Evolutionary conservation across 352 stramenopile genomes (phyloP).

Genomic region (Phytophthora meadii): DNA sequence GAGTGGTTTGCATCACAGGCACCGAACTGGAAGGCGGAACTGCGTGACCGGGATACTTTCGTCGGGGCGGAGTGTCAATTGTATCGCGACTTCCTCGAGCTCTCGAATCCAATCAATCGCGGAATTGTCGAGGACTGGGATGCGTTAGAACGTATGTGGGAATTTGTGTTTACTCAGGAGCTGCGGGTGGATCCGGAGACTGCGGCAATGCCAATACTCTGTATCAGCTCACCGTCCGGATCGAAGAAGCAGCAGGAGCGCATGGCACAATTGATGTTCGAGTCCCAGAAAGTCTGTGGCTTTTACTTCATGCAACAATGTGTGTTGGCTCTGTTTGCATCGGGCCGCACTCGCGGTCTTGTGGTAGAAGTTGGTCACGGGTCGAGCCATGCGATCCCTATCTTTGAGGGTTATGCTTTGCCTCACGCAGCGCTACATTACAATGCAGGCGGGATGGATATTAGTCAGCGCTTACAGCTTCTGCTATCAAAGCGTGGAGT

Average conservation of each 20-base stretch:
- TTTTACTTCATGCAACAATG: constrained; percentile 90
- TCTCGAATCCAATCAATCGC: constrained; percentile 77
- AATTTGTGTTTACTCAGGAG: constrained; percentile 85
- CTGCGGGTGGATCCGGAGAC: constrained; percentile 81
- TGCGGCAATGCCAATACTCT: constrained; percentile 68
- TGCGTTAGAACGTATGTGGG: constrained; percentile 85
- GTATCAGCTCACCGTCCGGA: constrained; percentile 62
- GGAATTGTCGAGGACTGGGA: constrained; percentile 88
- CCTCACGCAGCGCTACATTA: constrained; percentile 80
- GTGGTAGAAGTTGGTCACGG: constrained; percentile 89
- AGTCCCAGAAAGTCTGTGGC: constrained; percentile 79
- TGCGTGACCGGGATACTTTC: constrained; percentile 81
- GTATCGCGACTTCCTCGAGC: constrained; percentile 72
- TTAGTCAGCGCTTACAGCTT: constrained; percentile 77
- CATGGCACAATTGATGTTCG: constrained; percentile 89
- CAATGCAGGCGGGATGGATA: constrained; percentile 75
- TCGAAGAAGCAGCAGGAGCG: constrained; percentile 77
- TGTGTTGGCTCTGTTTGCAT: constrained; percentile 87
- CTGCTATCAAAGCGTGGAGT: constrained; percentile 72
- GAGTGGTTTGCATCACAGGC: constrained; percentile 80
- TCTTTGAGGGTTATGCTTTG: constrained; percentile 85
- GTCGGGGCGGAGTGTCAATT: constrained; percentile 68
- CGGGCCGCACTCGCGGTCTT: constrained; percentile 85
- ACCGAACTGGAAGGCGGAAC: constrained; percentile 60
- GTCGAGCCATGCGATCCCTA: constrained; percentile 85